Base-by-base conservation (phyloP, 306 rosid genomes). In the Phaseolus lunatus region DNA sequence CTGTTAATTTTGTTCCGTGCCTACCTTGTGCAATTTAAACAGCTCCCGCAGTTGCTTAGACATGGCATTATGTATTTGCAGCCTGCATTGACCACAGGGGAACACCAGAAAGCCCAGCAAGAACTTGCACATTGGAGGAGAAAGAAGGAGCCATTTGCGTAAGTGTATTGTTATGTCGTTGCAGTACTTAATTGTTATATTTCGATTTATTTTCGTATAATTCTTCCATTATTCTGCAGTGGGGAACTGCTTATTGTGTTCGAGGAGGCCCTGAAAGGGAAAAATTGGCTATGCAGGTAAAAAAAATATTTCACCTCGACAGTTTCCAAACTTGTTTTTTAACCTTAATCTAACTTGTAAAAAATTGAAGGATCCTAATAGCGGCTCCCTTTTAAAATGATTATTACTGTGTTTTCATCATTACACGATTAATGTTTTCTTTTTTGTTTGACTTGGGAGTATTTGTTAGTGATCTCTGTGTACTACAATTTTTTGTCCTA, bases 51-150 rank as follows among this genome's bases (percentile, higher is more conserved):
- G 31, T 54, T 65, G 57, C 70, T 79, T 29, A 75, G 44, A 59
- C 13, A 2, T 72, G 41, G 5, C 15, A 22, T 59, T 87, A 45
- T 33, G 3, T 18, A 19, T 56, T 52, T 19, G 83, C 84, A 92
- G 99, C 99, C 0, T 96, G 99, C 79, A 84, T 96, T 75, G 99
- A 96, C 67, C 99, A 96, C 70, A 62, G 97, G 67, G 99, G 99
- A 39, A 96, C 99, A 9, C 96, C 93, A 45, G 94, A 96, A 85
- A 75, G 80, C 69, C 99, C 99, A 45, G 99, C 99, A 7, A 83
- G 99, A 81, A 92, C 94, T 84, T 90, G 96, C 94, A 82, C 98
- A 0, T 80, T 96, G 84, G 98, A 96, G 79, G 33, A 80, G 67
- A 86, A 89, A 81, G 93, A 88, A 84, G 99, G 96, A 62, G 83